Evolutionary conservation across 2,329 filamentous ascomycete species (phyloP), one percentile per base, ranked within the genome.

Genomic region (Exophiala mesophila): DNA sequence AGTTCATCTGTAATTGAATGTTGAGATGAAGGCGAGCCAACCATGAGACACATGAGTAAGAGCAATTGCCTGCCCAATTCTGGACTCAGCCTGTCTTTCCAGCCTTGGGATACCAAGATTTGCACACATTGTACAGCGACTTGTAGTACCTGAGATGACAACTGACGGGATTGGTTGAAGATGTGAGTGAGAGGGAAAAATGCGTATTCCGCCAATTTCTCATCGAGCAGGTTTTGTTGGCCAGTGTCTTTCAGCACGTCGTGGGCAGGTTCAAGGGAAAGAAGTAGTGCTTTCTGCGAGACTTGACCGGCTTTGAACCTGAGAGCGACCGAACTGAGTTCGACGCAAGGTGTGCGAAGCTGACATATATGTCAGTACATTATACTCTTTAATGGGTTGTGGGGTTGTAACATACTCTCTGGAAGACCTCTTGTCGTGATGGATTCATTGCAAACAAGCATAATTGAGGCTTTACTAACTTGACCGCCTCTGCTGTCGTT

Each of bases 111-210:
- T 26, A 97, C 74, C 19, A 98, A 72, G 12, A 88, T 68, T 8
- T 77, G 74, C 23, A 96, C 69, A 54, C 85, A 90, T 59, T 80
- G 79, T 33, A 96, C 71, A 20, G 83, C 82, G 31, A 85, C 65
- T 61, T 98, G 92, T 5, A 92, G 68, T 29, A 63, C 65, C 39
- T 76, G 75, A 34, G 85, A 76, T 1, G 89, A 81, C 40, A 89
- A 78, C 35, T 76, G 72, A 49, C 84, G 78, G 53, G 86, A 83
- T 49, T 81, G 76, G 45, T 87, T 82, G 56, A 98, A 82, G 28
- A 97, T 79, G 55, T 92, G 84, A 1, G 87, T 88, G 0, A 98
- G 70, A 0, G 92, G 92, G 50, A 96, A 95, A 70, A 97, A 97
- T 58, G 85, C 77, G 70, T 97, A 98, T 68, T 96, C 89, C 10